Base-by-base conservation (phyloP, 2,329 filamentous ascomycete genomes). In the Beauveria caledonica region DNA sequence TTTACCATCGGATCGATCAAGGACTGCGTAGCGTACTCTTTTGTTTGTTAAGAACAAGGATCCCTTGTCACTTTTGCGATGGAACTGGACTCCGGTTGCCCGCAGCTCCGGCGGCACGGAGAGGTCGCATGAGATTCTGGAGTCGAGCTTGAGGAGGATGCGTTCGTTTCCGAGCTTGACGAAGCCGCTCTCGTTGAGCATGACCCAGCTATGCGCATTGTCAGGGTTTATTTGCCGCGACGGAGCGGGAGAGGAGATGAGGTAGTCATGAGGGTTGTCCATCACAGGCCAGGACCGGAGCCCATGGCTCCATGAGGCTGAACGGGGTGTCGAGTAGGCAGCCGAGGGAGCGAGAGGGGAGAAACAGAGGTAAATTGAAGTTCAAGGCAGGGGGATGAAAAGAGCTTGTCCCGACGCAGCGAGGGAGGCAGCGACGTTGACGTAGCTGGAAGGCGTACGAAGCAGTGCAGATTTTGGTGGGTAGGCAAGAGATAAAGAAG, bases 161-260 rank as follows among this genome's bases (percentile, higher is more conserved):
- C 86, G 86, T 77, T 97, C 93, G 71, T 88, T 86, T 49, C 90
- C 89, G 51, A 97, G 84, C 69, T 88, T 90, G 70, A 95, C 87
- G 74, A 96, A 94, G 62, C 87, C 85, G 66, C 81, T 79, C 70
- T 88, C 83, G 70, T 88, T 86, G 69, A 96, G 85, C 92, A 97
- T 97, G 50, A 97, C 93, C 93, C 93, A 97, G 68, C 82, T 85
- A 70, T 76, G 73, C 67, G 73, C 73, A 71, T 83, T 77, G 77
- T 85, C 76, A 84, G 80, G 76, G 70, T 81, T 74, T 62, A 73
- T 70, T 60, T 67, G 68, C 64, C 70, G 69, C 52, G 69, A 64
- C 64, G 67, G 67, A 64, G 70, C 65, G 64, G 68, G 69, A 65
- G 68, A 71, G 62, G 72, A 69, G 66, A 75, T 73, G 61, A 75